These are phyloP conservation scores for Penicillium sp. DNA, from an alignment of 2,329 filamentous ascomycete species.

Conservation along the genomic window DNA sequence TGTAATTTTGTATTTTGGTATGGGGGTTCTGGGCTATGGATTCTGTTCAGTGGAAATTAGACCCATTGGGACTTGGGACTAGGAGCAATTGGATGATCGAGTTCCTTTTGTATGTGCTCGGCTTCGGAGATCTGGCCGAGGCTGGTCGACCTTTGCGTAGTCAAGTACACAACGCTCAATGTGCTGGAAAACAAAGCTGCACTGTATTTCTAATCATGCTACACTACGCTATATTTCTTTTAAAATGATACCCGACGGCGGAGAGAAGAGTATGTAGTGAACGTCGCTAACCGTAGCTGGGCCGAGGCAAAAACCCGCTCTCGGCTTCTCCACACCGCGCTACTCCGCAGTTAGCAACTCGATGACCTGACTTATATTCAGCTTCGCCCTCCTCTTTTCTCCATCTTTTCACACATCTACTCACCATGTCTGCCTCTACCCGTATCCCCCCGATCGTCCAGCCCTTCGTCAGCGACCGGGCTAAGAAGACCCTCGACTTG, in stretches of 20 bases:
- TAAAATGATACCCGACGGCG: background rate
- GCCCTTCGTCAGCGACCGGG: conserved; percentile 74
- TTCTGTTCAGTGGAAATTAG: conserved; percentile 11
- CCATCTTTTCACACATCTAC: background rate
- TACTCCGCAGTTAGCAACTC: conserved; percentile 24
- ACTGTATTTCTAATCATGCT: background rate
- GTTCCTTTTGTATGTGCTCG: background rate
- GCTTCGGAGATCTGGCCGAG: conserved; percentile 6
- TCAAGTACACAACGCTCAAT: background rate
- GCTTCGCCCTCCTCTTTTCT: conserved; percentile 2
- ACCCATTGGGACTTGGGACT: conserved; percentile 4
- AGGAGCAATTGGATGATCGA: conserved; percentile 8
- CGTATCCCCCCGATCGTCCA: conserved; percentile 59
- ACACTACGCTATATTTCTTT: too few relatives aligned
- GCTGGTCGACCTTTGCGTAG: background rate
- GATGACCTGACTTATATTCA: conserved; percentile 20
- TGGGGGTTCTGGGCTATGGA: conserved; percentile 17
- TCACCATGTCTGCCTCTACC: conserved; percentile 49
- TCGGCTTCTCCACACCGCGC: conserved; percentile 31
- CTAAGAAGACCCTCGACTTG: conserved; percentile 78
- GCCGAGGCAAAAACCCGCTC: conserved; percentile 28
- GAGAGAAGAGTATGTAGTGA: background rate
- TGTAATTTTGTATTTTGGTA: conserved; percentile 6
- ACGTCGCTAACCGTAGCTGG: conserved; percentile 1
- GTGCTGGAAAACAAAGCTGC: background rate